Conservation (phyloP, 2,329 filamentous ascomycete species). For the Botryotinia convoluta region DNA sequence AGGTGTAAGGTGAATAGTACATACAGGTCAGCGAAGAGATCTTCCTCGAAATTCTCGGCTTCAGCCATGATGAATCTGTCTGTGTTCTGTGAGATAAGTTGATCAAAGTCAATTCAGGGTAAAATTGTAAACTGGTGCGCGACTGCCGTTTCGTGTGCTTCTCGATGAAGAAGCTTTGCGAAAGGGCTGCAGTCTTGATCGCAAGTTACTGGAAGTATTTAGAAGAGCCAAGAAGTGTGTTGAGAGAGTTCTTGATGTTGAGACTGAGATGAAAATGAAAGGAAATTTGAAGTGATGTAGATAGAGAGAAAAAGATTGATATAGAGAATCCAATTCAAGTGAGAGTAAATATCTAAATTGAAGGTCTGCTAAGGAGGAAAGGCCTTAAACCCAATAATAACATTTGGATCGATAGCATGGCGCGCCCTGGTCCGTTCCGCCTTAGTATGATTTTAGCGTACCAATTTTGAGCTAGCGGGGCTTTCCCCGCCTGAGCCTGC, state of each 20-base stretch:
- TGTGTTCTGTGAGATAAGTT: background rate
- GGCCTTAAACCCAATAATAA: background rate
- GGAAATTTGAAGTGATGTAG: background rate
- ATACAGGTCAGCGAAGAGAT: slow-evolving; percentile 94
- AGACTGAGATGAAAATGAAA: background rate
- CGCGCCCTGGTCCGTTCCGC: slow-evolving; percentile 4
- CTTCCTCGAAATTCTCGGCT: slow-evolving; percentile 80
- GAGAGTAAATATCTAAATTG: background rate
- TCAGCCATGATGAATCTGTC: slow-evolving; percentile 63
- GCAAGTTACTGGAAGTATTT: background rate
- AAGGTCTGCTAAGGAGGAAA: background rate
- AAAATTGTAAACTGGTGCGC: background rate
- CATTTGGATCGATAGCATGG: slow-evolving; percentile 4
- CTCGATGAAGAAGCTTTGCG: slow-evolving; percentile 2
- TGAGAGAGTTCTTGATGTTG: background rate
- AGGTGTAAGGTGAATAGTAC: slow-evolving; percentile 40
- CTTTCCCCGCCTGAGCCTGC: background rate
- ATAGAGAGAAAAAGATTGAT: background rate
- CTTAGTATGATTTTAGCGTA: slow-evolving; percentile 8
- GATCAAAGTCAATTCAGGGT: slow-evolving; percentile 3
- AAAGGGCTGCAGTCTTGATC: background rate
- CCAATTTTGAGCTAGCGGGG: slow-evolving; percentile 5
- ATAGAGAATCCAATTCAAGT: background rate
- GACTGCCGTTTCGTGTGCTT: background rate
- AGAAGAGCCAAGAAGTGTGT: background rate